Percentiles rank a stretch among this genome's conserved stretches.
phyloP scores from a whole-genome alignment of 139 green algal species.

The Limnomonas spitsbergensis region DNA sequence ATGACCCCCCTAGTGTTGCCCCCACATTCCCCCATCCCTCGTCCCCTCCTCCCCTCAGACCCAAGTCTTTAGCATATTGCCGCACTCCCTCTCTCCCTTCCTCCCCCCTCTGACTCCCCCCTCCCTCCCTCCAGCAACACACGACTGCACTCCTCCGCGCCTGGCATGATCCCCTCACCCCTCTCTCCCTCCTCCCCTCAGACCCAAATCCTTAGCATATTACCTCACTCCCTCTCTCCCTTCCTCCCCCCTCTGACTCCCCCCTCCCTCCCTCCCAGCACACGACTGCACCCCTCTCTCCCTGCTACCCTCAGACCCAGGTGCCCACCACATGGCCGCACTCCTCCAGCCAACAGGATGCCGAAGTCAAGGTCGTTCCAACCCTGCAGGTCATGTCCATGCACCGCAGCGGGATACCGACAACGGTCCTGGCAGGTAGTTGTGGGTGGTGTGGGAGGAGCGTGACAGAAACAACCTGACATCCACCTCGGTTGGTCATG shows the following conservation, averaged over 20 bases:
- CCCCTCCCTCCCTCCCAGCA: too few species aligned
- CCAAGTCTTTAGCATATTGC: too few species aligned
- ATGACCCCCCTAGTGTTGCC: too few species aligned
- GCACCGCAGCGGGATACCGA: slow-evolving; percentile 51
- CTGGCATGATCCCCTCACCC: background rate
- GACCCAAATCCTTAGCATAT: background rate
- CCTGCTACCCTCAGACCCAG: background rate
- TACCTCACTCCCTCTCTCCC: too few species aligned
- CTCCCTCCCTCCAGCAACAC: background rate
- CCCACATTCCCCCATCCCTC: background rate
- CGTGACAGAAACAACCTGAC: too few species aligned
- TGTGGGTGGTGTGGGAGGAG: slow-evolving; percentile 13
- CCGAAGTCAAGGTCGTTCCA: slow-evolving; percentile 33
- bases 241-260: background rate
- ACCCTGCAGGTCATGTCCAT: slow-evolving; percentile 75
- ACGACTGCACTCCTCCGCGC: background rate
- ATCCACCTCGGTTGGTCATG: slow-evolving; percentile 69
- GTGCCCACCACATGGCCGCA: background rate
- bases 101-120: too few species aligned
- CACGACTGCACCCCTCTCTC: too few species aligned
- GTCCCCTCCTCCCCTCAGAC: background rate
- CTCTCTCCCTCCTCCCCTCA: background rate
- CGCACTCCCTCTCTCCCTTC: too few species aligned
- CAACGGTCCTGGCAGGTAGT: slow-evolving; percentile 49
- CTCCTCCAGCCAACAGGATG: background rate